Evolutionary conservation across 1,139 yeast species (phyloP).

Genomic region (Zygoascus meyerae): DNA sequence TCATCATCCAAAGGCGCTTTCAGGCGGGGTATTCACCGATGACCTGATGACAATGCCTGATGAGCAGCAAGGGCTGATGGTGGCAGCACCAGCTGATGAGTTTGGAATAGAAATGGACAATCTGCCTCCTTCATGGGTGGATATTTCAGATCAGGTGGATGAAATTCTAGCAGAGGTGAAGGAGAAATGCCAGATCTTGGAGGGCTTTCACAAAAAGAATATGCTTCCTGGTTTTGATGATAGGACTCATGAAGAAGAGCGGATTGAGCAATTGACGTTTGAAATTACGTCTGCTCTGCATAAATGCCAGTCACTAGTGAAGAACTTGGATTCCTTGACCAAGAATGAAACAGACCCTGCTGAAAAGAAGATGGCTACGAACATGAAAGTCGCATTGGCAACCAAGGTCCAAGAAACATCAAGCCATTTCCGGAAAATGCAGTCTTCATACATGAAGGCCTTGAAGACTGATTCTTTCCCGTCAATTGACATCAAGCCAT

Average conservation of each 20-base stretch:
- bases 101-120: constrained; percentile 39
- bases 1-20: constrained; percentile 32
- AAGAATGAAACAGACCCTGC: constrained; percentile 37
- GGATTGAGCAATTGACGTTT: constrained; percentile 71
- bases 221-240: constrained; percentile 84
- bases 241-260: constrained; percentile 59
- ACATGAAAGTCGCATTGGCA: constrained; percentile 81
- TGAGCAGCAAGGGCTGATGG: constrained; percentile 57
- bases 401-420: constrained; percentile 74
- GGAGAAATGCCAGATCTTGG: constrained; percentile 50
- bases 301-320: constrained; percentile 67
- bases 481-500: constrained; percentile 7
- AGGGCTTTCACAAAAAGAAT: constrained; percentile 69
- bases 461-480: constrained; percentile 32
- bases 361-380: constrained; percentile 64
- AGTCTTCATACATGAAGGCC: constrained; percentile 75
- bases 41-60: constrained; percentile 45
- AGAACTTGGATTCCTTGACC: constrained; percentile 52
- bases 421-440: constrained; percentile 74
- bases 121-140: constrained; percentile 75
- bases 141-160: constrained; percentile 68
- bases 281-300: constrained; percentile 70
- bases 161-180: constrained; percentile 47
- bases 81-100: constrained; percentile 37
- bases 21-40: constrained; percentile 13